Evolutionary conservation across 768 basidiomycete species (phyloP), one percentile per base, ranked within the genome.

Genomic region (Suillus sp.): DNA sequence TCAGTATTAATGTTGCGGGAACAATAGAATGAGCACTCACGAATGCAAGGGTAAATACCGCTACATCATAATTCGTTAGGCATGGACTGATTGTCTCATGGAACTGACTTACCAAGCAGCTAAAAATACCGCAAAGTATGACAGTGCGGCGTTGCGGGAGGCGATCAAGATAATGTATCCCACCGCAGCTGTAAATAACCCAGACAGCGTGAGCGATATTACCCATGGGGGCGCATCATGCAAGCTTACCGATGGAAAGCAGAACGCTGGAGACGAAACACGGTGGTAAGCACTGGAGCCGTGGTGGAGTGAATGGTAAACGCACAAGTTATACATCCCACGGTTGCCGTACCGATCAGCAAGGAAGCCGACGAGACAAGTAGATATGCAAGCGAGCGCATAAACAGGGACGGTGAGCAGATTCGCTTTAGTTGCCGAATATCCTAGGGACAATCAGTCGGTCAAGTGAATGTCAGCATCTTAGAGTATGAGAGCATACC

Each of bases 391-490:
- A 13, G 91, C 92, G 50, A 85, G 80, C 9, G 80, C 80, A 68
- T 92, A 93, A 42, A 92, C 89, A 0, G 91, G 92, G 4, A 92
- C 90, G 4, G 89, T 90, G 60, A 93, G 74, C 47, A 93, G 78
- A 72, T 93, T 92, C 9, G 92, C 91, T 0, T 81, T 80, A 0
- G 90, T 91, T 4, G 89, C 88, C n/a, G 76, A 75, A 72, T 80
- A 92, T 9, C 89, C 89, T 84, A 61, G 61, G 56, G n/a, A 20
- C 14, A 38, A 22, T 35, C 6, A 55, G 34, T 66, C 63, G 59
- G 37, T 54, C 14, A 40, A 25, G 40, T 54, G 20, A 37, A 25
- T 45, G 37, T 30, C 37, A 45, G 4, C 14, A 27, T 61, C 2
- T 48, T 14, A 48, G 42, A 13, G 35, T n/a, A 8, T n/a, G n/a